Evolutionary conservation across 2,329 filamentous ascomycete species (phyloP).

Genomic region (Apiospora koreana): DNA sequence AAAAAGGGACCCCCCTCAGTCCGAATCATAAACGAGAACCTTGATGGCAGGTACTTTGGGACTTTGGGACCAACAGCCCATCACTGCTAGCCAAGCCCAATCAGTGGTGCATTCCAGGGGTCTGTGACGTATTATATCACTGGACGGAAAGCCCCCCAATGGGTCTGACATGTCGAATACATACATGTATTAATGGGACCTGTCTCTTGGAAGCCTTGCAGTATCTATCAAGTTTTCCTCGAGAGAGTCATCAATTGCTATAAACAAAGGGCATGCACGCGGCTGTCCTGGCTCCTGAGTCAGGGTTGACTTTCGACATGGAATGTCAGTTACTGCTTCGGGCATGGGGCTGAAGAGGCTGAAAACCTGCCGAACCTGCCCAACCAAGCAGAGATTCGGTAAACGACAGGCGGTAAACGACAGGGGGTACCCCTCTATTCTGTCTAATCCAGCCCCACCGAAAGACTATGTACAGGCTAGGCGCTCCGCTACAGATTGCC

Average conservation of each 20-base stretch:
- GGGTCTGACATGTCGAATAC: neutral
- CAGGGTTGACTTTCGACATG: neutral
- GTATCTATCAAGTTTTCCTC: too few relatives aligned
- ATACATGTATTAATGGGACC: neutral
- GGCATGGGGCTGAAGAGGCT: slow-evolving; percentile 5
- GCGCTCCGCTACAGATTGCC: neutral
- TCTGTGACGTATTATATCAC: neutral
- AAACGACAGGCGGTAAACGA: neutral
- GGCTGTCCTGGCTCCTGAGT: neutral
- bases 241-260: neutral
- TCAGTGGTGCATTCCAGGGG: neutral
- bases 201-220: neutral
- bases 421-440: neutral
- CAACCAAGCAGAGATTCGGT: neutral
- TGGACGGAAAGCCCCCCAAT: neutral
- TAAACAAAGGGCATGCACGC: neutral
- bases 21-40: neutral
- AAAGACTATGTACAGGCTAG: neutral
- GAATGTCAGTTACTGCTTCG: neutral
- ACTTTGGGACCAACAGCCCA: too few relatives aligned
- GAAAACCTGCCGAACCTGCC: neutral
- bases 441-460: neutral
- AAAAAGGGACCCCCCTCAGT: neutral
- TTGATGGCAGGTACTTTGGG: slow-evolving; percentile 5
- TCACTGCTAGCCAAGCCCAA: neutral